Base-by-base conservation (phyloP, 495 filamentous ascomycete genomes). In the Xylaria sp. region DNA sequence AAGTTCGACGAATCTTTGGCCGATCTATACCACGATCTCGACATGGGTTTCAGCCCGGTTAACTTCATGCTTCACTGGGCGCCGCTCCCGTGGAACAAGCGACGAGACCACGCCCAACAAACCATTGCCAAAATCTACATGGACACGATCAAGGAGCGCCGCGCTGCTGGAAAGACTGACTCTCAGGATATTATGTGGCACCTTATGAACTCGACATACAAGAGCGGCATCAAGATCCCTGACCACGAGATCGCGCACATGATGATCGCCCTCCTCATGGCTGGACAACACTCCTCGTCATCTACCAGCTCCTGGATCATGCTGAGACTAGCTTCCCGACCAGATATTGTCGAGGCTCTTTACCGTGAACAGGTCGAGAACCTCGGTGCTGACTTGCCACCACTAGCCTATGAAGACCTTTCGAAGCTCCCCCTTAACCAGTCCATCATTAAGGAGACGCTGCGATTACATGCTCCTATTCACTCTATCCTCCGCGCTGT, bases 251-350 rank as follows among this genome's bases (percentile, higher is more conserved):
- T 95, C 46, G 93, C 93, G 8, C 93, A 95, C 77, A 94, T 97
- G 88, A 94, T 97, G 91, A 97, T 97, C 77, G 92, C 93, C 0
- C 87, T 97, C 31, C 84, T 97, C 11, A 95, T 97, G 93, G 93
- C 92, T 40, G 93, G 93, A 68, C 93, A 97, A 77, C 93, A 97
- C 84, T 94, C 92, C 1, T 94, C 92, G 3, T 93, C 93, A 50
- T 91, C 92, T 8, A 93, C 92, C 57, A 90, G 88, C 76, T 85
- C 91, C 37, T 97, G 92, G 92, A 93, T 94, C 74, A 87, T 95
- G 83, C 86, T 94, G 19, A 91, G 91, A 43, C 88, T 95, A 9
- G 92, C 93, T 35, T 88, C 90, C 8, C 81, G 90, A 31, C 93
- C 93, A 3, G 85, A 90, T 40, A 85, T 95, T 67, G 85, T 91